phyloP scores from a whole-genome alignment of 495 filamentous ascomycete genomes.

The Neurospora discreta region DNA sequence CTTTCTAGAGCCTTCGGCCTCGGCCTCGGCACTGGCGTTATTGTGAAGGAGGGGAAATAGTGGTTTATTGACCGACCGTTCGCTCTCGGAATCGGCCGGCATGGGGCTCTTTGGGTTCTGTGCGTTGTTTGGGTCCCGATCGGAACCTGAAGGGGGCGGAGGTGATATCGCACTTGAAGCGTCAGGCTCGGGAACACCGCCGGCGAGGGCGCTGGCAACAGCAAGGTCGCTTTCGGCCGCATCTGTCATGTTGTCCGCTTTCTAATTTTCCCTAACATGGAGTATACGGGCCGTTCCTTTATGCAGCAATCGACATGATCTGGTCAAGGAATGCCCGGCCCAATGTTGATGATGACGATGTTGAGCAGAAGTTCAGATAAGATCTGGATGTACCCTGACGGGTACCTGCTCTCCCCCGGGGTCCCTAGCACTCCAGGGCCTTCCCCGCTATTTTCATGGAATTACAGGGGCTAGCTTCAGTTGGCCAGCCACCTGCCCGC shows the following conservation, averaged over 20 bases:
- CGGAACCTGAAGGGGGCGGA: not conserved
- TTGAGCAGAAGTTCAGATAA: not conserved
- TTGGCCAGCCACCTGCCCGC: not conserved
- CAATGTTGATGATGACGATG: not conserved
- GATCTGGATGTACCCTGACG: not conserved
- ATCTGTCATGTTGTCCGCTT: constrained; percentile 1
- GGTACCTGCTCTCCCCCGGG: not conserved
- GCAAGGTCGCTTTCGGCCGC: not conserved
- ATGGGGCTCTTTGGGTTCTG: not conserved
- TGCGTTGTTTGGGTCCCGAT: not conserved
- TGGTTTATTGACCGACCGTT: constrained; percentile 9
- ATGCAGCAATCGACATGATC: not conserved
- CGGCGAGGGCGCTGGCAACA: not conserved
- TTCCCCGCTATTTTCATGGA: not conserved
- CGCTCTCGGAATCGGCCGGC: not conserved
- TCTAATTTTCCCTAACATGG: not conserved
- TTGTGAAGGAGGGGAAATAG: constrained; percentile 35
- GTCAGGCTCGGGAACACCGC: not conserved
- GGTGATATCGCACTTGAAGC: not conserved
- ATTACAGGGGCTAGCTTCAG: not conserved
- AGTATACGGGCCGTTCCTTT: not conserved
- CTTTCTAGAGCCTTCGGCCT: constrained; percentile 13
- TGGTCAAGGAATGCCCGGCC: not conserved
- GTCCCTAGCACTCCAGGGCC: not conserved
- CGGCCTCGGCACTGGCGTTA: constrained; percentile 25